Base-by-base conservation (phyloP, 306 rosid genomes). In the Trifolium repens region DNA sequence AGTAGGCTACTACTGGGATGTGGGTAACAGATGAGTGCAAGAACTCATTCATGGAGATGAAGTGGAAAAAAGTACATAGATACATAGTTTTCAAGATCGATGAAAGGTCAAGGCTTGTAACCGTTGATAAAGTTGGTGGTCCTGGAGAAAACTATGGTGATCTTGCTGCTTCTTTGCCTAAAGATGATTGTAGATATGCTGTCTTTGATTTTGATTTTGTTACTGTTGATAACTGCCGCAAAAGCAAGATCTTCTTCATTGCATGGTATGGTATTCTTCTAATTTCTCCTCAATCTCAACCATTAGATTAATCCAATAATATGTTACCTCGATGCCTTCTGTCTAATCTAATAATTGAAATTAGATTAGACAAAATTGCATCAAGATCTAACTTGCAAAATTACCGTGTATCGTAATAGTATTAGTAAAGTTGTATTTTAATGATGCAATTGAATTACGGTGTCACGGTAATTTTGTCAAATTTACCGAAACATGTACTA, bases 201-300 rank as follows among this genome's bases (percentile, higher is more conserved):
- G 99, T 96, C 10, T 96, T 96, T 78, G 99, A 96, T 82, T 92
- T 96, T 69, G 99, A 96, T 75, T 96, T 89, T 67, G 99, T 96
- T 70, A 92, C 98, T 19, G 98, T 94, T n/a, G 99, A 94, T 75
- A 96, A 96, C 12, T 96, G 98, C 89, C 88, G 85, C 59, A 96
- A 96, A 86, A 96, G 99, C 98, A 96, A 96, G 87, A 90, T 96
- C 96, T 96, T 96, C 97, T 96, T 96, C 91, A 96, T 96, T 63
- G 96, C 96, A 4, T 96, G 99, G 99, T 94, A 4, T 96, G 99
- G 99, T 94, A 66, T 58, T 2, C 0, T 17, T 65, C 16, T 66
- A 55, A 71, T 37, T 60, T 60, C 42, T 30, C 11, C 10, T 58
- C 16, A 26, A 26, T 58, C n/a, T 57, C 15, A 55, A 4, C 13